Evolutionary conservation across 1,139 yeast genomes (phyloP).

Genomic region (Saccharomyces hybrid): DNA sequence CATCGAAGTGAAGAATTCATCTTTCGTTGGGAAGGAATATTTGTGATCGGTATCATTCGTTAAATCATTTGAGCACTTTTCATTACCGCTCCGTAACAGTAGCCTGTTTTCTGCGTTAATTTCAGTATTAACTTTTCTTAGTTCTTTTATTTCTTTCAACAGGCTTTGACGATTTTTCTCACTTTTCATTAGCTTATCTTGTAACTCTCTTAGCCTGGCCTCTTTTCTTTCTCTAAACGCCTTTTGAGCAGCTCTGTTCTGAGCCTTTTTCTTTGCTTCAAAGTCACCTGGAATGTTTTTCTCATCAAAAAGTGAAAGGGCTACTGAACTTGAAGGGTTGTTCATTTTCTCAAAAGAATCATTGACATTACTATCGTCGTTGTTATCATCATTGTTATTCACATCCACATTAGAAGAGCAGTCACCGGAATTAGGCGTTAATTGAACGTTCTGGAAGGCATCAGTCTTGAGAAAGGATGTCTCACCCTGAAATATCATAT

Average conservation of each 20-base stretch:
- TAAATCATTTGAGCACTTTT: constrained; percentile 3
- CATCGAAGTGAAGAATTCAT: constrained; percentile 14
- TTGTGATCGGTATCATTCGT: constrained; percentile 1
- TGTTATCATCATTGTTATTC: background rate
- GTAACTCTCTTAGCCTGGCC: constrained; percentile 60
- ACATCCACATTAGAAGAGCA: background rate
- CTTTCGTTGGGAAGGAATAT: constrained; percentile 26
- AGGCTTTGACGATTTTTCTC: constrained; percentile 53
- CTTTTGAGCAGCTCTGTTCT: constrained; percentile 75
- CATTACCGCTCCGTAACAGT: constrained; percentile 30
- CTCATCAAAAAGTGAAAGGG: background rate
- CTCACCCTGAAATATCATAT: background rate
- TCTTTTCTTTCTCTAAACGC: constrained; percentile 46
- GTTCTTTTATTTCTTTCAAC: constrained; percentile 44
- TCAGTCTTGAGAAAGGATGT: background rate
- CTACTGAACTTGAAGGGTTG: background rate
- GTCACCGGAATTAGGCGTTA: background rate
- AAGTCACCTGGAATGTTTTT: background rate
- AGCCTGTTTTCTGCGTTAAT: constrained; percentile 39
- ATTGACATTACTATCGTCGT: background rate
- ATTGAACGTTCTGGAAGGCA: background rate
- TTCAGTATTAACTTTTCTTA: constrained; percentile 42
- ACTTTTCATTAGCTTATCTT: constrained; percentile 49
- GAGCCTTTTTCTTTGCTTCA: constrained; percentile 58
- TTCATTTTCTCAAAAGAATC: background rate